Conservation (phyloP, 352 stramenopile species). For the Achlya hypogyna region DNA sequence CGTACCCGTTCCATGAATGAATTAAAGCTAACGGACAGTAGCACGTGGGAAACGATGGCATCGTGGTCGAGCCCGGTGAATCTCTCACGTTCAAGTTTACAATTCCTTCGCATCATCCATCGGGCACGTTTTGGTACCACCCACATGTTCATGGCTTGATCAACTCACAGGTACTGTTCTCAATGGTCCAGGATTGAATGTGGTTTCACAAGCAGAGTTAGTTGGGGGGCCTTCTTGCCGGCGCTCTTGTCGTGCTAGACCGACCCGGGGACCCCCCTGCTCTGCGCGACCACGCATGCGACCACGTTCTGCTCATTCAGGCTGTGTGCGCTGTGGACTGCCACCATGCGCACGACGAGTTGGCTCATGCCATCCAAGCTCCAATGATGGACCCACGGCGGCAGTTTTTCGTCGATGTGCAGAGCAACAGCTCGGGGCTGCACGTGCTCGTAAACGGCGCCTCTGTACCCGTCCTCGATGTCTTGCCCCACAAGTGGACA, state of each 20-base stretch:
- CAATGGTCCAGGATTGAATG: neutral
- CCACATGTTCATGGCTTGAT: conserved; percentile 61
- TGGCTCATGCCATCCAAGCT: conserved; percentile 37
- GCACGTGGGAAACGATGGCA: conserved; percentile 44
- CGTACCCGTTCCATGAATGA: conserved; percentile 12
- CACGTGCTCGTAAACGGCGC: conserved; percentile 69
- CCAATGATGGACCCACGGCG: neutral
- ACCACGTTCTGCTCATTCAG: conserved; percentile 58
- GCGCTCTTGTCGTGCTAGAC: conserved; percentile 51
- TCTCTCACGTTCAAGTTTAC: conserved; percentile 51
- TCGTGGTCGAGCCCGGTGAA: conserved; percentile 34
- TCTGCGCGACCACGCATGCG: conserved; percentile 46
- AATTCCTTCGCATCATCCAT: conserved; percentile 55
- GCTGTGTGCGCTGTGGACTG: conserved; percentile 61
- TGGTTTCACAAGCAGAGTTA: neutral
- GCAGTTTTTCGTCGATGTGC: conserved; percentile 22
- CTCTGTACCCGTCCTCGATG: conserved; percentile 49
- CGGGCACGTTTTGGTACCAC: conserved; percentile 77
- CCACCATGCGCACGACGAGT: conserved; percentile 44
- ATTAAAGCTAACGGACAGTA: conserved; percentile 2
- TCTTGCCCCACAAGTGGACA: conserved; percentile 46
- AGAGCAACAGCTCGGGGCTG: conserved; percentile 44
- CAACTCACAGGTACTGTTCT: conserved; percentile 40
- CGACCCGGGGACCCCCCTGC: conserved; percentile 40
- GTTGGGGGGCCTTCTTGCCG: conserved; percentile 64